phyloP scores from a whole-genome alignment of 2,329 filamentous ascomycete species.

The Hypoxylon sp. region DNA sequence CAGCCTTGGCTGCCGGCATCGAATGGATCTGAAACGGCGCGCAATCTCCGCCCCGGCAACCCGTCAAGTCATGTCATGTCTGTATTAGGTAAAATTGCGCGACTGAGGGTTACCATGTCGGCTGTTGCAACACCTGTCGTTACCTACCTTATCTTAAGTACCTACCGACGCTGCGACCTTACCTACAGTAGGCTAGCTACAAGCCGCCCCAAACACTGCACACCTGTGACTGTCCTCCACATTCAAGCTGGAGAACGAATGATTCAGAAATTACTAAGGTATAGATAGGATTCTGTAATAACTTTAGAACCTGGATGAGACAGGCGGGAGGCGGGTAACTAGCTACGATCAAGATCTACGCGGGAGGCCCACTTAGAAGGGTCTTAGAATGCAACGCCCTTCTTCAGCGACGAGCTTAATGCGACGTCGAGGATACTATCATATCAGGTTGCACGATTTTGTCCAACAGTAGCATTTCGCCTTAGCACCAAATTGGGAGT shows the following conservation, averaged over 20 bases:
- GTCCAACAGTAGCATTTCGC: background rate
- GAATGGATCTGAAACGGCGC: background rate
- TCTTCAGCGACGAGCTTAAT: slow-evolving; percentile 30
- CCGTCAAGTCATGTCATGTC: background rate
- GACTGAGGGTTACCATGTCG: background rate
- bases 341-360: background rate
- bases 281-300: slow-evolving; percentile 3
- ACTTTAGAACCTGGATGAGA: background rate
- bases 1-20: background rate
- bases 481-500: background rate
- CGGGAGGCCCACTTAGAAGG: background rate
- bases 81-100: background rate
- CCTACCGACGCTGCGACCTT: background rate
- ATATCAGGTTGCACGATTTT: background rate
- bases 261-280: slow-evolving; percentile 9
- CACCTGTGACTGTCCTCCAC: too few species aligned
- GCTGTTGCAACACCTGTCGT: background rate
- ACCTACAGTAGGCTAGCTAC: too few species aligned
- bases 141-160: background rate
- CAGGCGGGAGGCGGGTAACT: too few species aligned
- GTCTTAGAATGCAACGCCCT: background rate
- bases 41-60: background rate
- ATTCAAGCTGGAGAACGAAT: background rate
- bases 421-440: slow-evolving; percentile 23
- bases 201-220: too few species aligned